Evolutionary conservation across 2,329 filamentous ascomycete genomes (phyloP).

Genomic region (Trichoderma brevicompactum): DNA sequence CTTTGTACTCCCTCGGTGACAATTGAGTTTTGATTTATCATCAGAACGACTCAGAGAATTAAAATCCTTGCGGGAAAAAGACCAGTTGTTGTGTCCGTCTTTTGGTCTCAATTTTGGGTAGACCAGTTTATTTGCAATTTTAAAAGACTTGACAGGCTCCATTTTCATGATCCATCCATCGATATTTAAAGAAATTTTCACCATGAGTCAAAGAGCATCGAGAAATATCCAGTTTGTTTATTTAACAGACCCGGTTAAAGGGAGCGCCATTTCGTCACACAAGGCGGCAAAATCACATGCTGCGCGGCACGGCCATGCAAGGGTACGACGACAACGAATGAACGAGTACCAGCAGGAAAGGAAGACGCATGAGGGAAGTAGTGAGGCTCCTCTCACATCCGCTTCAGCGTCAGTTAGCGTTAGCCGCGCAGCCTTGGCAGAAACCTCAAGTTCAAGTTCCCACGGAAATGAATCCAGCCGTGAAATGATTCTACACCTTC

Average conservation of each 20-base stretch:
- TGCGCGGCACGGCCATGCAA: slow-evolving; percentile 21
- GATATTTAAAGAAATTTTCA: no score
- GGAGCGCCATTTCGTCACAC: slow-evolving; percentile 10
- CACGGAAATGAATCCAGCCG: not conserved
- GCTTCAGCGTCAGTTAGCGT: not conserved
- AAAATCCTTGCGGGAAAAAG: no score
- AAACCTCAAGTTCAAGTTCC: not conserved
- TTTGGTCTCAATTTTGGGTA: no score
- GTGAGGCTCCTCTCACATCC: not conserved
- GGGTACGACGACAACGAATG: slow-evolving; percentile 19
- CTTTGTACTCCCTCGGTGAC: no score
- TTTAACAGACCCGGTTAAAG: slow-evolving; percentile 14
- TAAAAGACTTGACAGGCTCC: no score
- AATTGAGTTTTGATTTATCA: slow-evolving; percentile 16
- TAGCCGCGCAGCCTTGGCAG: not conserved
- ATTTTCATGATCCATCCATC: not conserved
- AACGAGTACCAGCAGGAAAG: slow-evolving; percentile 1
- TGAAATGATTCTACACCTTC: slow-evolving; percentile 7
- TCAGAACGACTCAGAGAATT: not conserved
- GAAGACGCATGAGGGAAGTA: not conserved
- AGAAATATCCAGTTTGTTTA: slow-evolving; percentile 18
- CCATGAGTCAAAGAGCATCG: not conserved
- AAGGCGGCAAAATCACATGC: slow-evolving; percentile 21
- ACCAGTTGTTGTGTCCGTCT: no score
- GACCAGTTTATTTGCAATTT: no score